phyloP scores from a whole-genome alignment of 495 filamentous ascomycete genomes.

The Xylaria telfairii region DNA sequence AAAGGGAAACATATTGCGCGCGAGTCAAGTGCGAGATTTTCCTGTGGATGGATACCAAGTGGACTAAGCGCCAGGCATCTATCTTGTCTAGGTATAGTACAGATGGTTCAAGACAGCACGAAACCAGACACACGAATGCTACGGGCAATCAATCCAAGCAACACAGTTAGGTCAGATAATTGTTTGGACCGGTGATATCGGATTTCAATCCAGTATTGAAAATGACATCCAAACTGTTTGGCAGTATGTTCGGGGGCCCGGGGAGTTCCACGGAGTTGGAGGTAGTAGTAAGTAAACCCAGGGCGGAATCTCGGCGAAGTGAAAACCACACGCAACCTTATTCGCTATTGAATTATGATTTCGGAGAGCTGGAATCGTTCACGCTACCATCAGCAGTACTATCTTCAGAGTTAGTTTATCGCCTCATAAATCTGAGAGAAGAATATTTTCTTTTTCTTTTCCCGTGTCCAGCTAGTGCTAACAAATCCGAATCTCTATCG shows the following conservation, averaged over 20 bases:
- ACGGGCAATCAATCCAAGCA: background rate
- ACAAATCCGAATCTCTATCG: no score
- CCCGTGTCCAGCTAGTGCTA: no score
- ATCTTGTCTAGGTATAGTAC: background rate
- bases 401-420: no score
- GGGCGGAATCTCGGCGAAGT: background rate
- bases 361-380: background rate
- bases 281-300: background rate
- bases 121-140: background rate
- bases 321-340: background rate
- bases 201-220: background rate
- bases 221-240: background rate
- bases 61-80: background rate
- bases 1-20: conserved; percentile 4
- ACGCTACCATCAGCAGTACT: background rate
- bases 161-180: background rate
- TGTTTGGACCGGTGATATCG: background rate
- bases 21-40: background rate
- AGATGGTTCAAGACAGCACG: background rate
- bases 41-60: background rate
- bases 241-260: background rate
- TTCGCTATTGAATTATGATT: background rate
- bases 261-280: background rate
- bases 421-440: no score
- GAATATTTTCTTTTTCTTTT: background rate